Evolutionary conservation across 202 grass and related monocot species (phyloP), one percentile per base, ranked within the genome.

Genomic region (Hordeum pubiflorum): DNA sequence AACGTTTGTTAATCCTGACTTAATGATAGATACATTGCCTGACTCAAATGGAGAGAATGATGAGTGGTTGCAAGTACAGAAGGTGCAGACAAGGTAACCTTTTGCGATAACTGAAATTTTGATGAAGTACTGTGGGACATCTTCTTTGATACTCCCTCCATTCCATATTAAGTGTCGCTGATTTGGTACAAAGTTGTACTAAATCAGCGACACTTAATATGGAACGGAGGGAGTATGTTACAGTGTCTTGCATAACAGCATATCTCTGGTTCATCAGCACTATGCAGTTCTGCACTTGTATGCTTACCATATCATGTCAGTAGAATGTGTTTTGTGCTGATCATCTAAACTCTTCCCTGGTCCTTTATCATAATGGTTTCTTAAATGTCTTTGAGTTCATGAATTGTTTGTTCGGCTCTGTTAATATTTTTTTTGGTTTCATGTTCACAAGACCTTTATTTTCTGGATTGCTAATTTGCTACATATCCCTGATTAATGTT

Each of bases 61-160:
- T 3, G 86, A 91, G 70, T 92, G 90, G 94, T 84, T 86, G 43
- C 84, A 75, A 76, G 82, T 97, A 79, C 76, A 89, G 54, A 83
- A 86, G 56, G 84, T 88, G 88, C 79, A 91, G 33, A 85, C 31
- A 80, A 93, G 86, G 94, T 97, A 83, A 83, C 2, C 4, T 77
- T 46, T 86, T 69, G 4, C 3, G 6, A 62, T 55, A 23, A 4
- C 10, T 43, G 20, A 37, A 76, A 69, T 32, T 10, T 10, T 38
- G 5, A 54, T 61, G 21, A 32, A 40, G 31, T 34, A 55, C 22
- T 69, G 37, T 52, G 0, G 39, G 34, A 62, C 66, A 40, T 80
- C 54, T 75, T 7, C 21, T 78, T 72, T 22, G 52, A 8, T 76
- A 29, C 27, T 29, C 27, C 27, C 2, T 29, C 27, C 2, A 2